Percentiles rank a stretch among this genome's conserved stretches.
phyloP scores from a whole-genome alignment of 2,329 filamentous ascomycete species.

The Xylariomycetidae sp. region DNA sequence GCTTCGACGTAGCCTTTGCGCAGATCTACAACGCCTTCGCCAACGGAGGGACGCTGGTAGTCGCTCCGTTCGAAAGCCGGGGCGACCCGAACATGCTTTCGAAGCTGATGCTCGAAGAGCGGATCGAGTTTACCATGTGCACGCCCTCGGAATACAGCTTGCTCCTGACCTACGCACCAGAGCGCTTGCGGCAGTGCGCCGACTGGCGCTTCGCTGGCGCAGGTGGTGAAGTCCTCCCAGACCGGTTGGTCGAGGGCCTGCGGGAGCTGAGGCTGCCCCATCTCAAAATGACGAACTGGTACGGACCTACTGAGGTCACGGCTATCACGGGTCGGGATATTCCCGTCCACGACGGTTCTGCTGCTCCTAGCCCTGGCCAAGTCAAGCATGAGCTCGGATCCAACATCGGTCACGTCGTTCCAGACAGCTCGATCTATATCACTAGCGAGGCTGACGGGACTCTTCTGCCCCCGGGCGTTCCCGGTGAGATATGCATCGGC shows the following conservation, averaged over 20 bases:
- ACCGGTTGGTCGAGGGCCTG: not conserved
- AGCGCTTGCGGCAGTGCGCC: not conserved
- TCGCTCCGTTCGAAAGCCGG: slow-evolving; percentile 21
- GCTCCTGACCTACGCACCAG: not conserved
- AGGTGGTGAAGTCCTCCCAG: not conserved
- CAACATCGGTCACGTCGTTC: not conserved
- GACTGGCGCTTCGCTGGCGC: not conserved
- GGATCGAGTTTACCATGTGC: not conserved
- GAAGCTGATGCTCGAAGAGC: not conserved
- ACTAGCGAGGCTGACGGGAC: too few species aligned
- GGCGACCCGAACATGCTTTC: slow-evolving; percentile 19
- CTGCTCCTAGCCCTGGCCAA: too few species aligned
- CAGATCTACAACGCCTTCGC: slow-evolving; percentile 25
- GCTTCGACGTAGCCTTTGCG: slow-evolving; percentile 18
- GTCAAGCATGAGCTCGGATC: too few species aligned
- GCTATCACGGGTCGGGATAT: too few species aligned
- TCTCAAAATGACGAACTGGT: not conserved
- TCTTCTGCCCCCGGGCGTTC: not conserved
- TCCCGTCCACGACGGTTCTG: not conserved
- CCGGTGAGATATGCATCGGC: not conserved
- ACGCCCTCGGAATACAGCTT: not conserved
- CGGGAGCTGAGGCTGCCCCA: not conserved
- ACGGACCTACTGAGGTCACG: not conserved
- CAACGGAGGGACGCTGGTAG: slow-evolving; percentile 23
- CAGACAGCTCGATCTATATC: not conserved